phyloP scores from a whole-genome alignment of 768 basidiomycete genomes.

The Mycena polygramma region DNA sequence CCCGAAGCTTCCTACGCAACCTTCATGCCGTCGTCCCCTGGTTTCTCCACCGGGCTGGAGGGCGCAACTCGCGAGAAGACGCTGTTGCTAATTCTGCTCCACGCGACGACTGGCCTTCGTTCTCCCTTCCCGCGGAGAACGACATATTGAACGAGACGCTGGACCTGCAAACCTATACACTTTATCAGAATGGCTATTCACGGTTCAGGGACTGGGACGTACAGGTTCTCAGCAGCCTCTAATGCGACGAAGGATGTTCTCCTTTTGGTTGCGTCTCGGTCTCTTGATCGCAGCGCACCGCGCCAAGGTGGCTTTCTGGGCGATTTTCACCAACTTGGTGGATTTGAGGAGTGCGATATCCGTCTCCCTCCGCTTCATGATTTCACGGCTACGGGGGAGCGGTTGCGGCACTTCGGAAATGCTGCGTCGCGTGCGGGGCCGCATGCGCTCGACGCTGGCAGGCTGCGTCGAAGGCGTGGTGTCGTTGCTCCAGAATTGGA shows the following conservation, averaged over 20 bases:
- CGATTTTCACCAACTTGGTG: neutral
- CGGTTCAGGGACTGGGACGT: neutral
- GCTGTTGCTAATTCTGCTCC: neutral
- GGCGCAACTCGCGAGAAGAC: neutral
- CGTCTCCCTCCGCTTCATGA: neutral
- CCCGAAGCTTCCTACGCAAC: neutral
- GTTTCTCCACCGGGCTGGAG: neutral
- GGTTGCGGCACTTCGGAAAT: neutral
- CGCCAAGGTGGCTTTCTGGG: constrained; percentile 12
- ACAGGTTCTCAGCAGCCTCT: neutral
- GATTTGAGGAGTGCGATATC: neutral
- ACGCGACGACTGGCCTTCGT: too few species aligned
- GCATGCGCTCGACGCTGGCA: neutral
- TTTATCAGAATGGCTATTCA: neutral
- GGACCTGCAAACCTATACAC: neutral
- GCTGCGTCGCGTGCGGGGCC: neutral
- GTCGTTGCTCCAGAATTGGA: constrained; percentile 1
- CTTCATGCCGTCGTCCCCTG: neutral
- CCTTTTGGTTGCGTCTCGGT: constrained; percentile 6
- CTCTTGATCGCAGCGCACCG: constrained; percentile 23
- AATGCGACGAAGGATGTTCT: neutral
- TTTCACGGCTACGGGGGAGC: neutral
- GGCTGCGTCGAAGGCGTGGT: neutral
- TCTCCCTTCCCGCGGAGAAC: neutral
- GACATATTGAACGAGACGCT: neutral